phyloP scores from a whole-genome alignment of 2,329 filamentous ascomycete genomes.

The Talaromyces amestolkiae region DNA sequence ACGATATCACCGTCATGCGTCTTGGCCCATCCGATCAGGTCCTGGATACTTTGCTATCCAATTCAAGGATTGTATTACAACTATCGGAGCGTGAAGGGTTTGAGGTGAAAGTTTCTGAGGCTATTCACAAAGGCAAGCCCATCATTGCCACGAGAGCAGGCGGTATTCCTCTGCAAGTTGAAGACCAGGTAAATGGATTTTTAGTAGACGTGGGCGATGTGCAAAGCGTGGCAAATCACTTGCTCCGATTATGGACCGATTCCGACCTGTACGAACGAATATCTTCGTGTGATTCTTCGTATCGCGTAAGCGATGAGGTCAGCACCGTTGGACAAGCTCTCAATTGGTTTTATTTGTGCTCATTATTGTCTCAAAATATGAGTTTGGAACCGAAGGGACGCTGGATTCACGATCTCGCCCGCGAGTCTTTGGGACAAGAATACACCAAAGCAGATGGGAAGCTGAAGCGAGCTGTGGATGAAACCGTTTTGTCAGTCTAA shows the following conservation, averaged over 20 bases:
- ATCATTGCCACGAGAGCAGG: conserved; percentile 72
- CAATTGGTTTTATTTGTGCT: neutral
- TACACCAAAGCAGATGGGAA: neutral
- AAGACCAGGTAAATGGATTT: conserved; percentile 64
- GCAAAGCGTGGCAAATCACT: neutral
- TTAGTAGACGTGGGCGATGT: neutral
- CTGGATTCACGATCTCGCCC: neutral
- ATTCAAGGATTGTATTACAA: neutral
- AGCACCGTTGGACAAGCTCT: neutral
- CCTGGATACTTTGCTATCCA: neutral
- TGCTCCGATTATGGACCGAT: neutral
- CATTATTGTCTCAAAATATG: neutral
- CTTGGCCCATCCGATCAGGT: neutral
- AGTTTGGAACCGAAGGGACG: neutral
- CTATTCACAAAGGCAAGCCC: conserved; percentile 74
- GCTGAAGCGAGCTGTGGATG: neutral
- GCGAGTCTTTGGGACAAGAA: neutral
- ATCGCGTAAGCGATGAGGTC: neutral
- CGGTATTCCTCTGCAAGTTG: conserved; percentile 75
- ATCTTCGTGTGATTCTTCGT: neutral
- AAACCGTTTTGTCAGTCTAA: neutral
- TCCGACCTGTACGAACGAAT: neutral
- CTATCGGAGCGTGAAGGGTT: conserved; percentile 53
- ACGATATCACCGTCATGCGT: neutral
- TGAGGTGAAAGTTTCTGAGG: conserved; percentile 82